phyloP scores from a whole-genome alignment of 257 asterid genomes.

The Solanum pimpinellifolium region DNA sequence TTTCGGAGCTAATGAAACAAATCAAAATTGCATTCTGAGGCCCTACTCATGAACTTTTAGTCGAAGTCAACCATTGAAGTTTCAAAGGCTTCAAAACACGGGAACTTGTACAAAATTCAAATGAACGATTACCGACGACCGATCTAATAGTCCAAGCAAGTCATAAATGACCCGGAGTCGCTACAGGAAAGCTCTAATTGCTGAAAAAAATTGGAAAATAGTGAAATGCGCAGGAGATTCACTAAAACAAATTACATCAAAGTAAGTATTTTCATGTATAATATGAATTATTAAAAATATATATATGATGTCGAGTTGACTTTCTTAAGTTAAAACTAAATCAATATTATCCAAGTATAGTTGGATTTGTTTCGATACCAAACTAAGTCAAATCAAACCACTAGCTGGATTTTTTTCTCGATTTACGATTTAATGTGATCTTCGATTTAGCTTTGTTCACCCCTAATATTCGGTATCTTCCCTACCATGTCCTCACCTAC shows the following conservation, averaged over 20 bases:
- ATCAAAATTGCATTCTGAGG: too few relatives aligned
- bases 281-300: too few relatives aligned
- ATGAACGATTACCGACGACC: not conserved
- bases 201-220: not conserved
- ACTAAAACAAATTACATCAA: not conserved
- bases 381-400: not conserved
- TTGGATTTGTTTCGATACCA: not conserved
- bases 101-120: not conserved
- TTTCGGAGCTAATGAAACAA: not conserved
- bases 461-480: too few relatives aligned
- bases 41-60: not conserved
- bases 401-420: too few relatives aligned
- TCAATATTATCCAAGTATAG: not conserved
- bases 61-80: not conserved
- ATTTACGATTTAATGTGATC: too few relatives aligned
- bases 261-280: not conserved
- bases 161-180: not conserved
- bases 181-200: not conserved
- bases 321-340: not conserved
- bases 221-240: not conserved
- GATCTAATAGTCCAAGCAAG: not conserved
- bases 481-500: not conserved
- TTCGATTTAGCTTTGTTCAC: too few relatives aligned
- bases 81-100: not conserved
- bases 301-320: not conserved